Conservation (phyloP, 2,329 filamentous ascomycete species). For the Talaromyces sp. region DNA sequence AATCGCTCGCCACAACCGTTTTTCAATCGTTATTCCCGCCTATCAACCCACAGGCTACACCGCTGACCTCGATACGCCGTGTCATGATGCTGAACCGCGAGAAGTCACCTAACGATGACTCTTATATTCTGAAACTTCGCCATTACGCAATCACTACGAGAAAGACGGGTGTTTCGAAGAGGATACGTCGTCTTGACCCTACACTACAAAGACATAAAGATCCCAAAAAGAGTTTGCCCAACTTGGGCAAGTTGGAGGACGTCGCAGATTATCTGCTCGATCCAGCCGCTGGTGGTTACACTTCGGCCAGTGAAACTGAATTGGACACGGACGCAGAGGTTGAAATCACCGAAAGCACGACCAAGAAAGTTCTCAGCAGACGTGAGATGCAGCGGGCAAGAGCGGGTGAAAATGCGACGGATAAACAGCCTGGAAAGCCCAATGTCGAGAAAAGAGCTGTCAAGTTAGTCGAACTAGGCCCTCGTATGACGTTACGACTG, state of each 20-base stretch:
- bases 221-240: slow-evolving; percentile 71
- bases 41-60: slow-evolving; percentile 86
- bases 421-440: slow-evolving; percentile 40
- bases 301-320: slow-evolving; percentile 89
- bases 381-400: slow-evolving; percentile 49
- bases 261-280: slow-evolving; percentile 94
- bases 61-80: slow-evolving; percentile 85
- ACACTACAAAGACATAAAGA: slow-evolving; percentile 72
- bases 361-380: slow-evolving; percentile 52
- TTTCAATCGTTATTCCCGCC: slow-evolving; percentile 96
- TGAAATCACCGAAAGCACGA: slow-evolving; percentile 64
- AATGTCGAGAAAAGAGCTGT: slow-evolving; percentile 79
- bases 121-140: slow-evolving; percentile 79
- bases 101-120: slow-evolving; percentile 51
- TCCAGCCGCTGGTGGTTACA: slow-evolving; percentile 73
- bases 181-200: slow-evolving; percentile 76
- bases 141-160: slow-evolving; percentile 96
- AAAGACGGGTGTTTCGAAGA: slow-evolving; percentile 76
- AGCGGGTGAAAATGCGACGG: slow-evolving; percentile 44
- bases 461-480: slow-evolving; percentile 87
- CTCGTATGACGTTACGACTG: slow-evolving; percentile 80
- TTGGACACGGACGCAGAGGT: slow-evolving; percentile 93
- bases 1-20: slow-evolving; percentile 85
- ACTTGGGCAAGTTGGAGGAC: slow-evolving; percentile 85
- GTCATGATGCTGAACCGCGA: slow-evolving; percentile 89